Evolutionary conservation across 345 rosid species (phyloP).

Genomic region (Diplotaxis tenuifolia): DNA sequence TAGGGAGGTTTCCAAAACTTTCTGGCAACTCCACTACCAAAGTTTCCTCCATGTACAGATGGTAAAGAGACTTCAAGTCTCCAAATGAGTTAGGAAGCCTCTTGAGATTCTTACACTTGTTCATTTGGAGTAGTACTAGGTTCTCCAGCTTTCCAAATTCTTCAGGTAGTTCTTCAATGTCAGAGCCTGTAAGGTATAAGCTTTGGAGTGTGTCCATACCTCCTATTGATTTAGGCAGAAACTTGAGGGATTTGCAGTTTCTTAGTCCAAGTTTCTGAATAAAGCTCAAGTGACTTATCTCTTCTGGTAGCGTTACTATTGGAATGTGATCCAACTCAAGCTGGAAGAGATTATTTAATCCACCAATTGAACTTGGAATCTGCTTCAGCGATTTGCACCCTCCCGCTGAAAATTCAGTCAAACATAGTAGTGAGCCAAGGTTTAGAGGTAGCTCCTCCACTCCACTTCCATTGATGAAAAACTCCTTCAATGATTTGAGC

Average conservation of each 20-base stretch:
- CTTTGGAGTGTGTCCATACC: conserved; percentile 25
- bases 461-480: conserved; percentile 19
- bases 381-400: conserved; percentile 12
- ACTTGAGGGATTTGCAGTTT: conserved; percentile 15
- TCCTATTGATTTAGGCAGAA: conserved; percentile 20
- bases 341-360: conserved; percentile 29
- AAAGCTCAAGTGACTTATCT: conserved; percentile 15
- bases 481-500: conserved; percentile 23
- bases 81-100: conserved; percentile 35
- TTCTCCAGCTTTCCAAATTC: conserved; percentile 28
- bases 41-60: conserved; percentile 10
- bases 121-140: not conserved
- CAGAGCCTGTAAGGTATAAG: conserved; percentile 18
- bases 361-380: conserved; percentile 28
- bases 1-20: conserved; percentile 35
- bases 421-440: not conserved
- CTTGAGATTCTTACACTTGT: conserved; percentile 19
- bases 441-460: conserved; percentile 21
- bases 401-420: conserved; percentile 25
- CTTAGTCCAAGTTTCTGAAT: conserved; percentile 3
- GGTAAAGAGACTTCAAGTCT: conserved; percentile 27
- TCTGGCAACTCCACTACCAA: conserved; percentile 16
- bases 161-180: conserved; percentile 29
- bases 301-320: conserved; percentile 24
- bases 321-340: conserved; percentile 20